Conservation (phyloP, 345 rosid species). For the Linum tenue region DNA sequence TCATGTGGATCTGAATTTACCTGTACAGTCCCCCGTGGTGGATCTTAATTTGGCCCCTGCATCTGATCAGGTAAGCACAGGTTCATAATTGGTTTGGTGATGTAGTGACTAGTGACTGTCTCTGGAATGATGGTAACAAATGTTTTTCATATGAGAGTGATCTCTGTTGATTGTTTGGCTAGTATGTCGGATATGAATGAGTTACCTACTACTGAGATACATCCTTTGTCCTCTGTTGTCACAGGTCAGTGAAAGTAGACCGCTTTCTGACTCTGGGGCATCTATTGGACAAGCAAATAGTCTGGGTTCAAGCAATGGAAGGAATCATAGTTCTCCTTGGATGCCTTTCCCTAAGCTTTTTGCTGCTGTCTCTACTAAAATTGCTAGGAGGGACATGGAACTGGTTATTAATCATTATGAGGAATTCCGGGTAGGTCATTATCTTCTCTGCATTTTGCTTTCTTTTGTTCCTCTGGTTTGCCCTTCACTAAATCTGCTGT, state of each 20-base stretch:
- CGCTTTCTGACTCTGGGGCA: conserved; percentile 29
- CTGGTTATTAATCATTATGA: conserved; percentile 38
- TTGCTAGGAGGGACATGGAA: conserved; percentile 54
- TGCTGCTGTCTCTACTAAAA: conserved; percentile 67
- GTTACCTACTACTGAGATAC: conserved; percentile 17
- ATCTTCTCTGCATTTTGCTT: background rate
- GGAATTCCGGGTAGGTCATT: conserved; percentile 51
- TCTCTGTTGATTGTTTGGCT: background rate
- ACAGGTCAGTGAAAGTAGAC: conserved; percentile 25
- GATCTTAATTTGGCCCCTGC: conserved; percentile 14
- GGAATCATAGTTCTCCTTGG: conserved; percentile 79
- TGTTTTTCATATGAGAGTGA: no score
- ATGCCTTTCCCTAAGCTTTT: conserved; percentile 85
- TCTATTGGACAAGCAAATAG: conserved; percentile 49
- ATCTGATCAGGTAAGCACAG: conserved; percentile 20
- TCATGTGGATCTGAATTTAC: conserved; percentile 25
- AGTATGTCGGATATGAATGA: background rate
- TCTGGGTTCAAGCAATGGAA: conserved; percentile 46
- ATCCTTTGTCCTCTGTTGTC: conserved; percentile 7
- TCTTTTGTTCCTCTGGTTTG: background rate
- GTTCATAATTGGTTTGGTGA: background rate
- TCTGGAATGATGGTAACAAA: no score
- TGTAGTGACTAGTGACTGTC: background rate
- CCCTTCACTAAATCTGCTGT: background rate
- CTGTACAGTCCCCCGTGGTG: conserved; percentile 5